Evolutionary conservation across 1,284 basidiomycete species (phyloP).

Genomic region (Cryptococcus sp.): DNA sequence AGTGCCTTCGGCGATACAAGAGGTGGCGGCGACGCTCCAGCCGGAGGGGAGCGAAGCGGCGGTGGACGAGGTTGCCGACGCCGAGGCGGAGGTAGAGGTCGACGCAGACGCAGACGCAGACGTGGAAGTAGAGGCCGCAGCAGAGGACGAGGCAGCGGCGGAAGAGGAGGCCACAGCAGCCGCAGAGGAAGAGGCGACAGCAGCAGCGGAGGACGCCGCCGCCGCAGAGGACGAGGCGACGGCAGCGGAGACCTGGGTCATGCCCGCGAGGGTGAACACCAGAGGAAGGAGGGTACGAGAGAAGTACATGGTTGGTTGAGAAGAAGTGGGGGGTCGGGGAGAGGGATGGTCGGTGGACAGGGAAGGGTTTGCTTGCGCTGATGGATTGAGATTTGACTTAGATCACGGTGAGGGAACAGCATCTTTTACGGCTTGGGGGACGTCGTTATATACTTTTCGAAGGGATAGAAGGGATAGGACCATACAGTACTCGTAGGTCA

Average conservation of each 20-base stretch:
- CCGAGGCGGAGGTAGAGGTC: neutral
- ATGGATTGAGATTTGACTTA: too few relatives aligned
- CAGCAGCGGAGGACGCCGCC: constrained; percentile 4
- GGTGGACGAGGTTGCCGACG: constrained; percentile 6
- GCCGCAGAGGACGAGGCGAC: neutral
- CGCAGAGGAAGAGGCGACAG: constrained; percentile 6
- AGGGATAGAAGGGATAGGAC: too few relatives aligned
- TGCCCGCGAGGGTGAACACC: too few relatives aligned
- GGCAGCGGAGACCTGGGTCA: neutral
- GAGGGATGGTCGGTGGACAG: too few relatives aligned
- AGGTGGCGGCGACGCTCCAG: constrained; percentile 21
- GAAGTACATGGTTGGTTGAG: too few relatives aligned
- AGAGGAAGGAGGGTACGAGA: too few relatives aligned
- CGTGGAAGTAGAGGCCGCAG: constrained; percentile 2
- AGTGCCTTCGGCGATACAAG: constrained; percentile 23
- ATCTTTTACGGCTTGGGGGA: too few relatives aligned
- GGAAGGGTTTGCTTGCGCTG: too few relatives aligned
- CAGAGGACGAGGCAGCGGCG: neutral
- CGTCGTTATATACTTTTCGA: too few relatives aligned
- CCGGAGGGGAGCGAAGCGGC: constrained; percentile 29
- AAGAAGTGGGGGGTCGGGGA: too few relatives aligned
- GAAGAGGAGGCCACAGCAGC: constrained; percentile 8
- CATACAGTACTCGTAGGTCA: too few relatives aligned
- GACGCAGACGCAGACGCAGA: neutral
- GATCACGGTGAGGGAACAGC: too few relatives aligned